Evolutionary conservation across 2,329 filamentous ascomycete species (phyloP), one percentile per base, ranked within the genome.

Genomic region (Xylariaceae sp.): DNA sequence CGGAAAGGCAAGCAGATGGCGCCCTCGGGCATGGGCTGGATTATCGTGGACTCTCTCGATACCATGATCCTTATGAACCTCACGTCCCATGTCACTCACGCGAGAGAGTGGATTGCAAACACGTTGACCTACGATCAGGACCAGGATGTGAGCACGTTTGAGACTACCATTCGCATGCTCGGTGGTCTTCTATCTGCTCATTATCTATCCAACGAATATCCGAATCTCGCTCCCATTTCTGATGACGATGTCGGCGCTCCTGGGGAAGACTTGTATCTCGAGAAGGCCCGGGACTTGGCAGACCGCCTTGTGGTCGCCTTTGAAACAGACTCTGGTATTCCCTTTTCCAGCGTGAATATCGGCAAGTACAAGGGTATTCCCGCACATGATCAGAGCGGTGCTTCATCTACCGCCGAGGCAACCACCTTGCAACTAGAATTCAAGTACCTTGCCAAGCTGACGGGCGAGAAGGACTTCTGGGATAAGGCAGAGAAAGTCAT

Each of bases 51-150:
- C 76, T 87, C 93, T 10, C 79, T 99, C 64, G 94, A 99, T 74
- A 99, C 94, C 0, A 84, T 97, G 81, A 99, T 99, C 78, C 80
- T 99, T 62, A 99, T 99, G 94, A 97, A 97, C 73, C 80, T 96
- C 65, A 97, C 93, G 11, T 88, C 86, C 37, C 87, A 92, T 62
- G 82, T 99, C 45, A 82, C 86, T 44, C 87, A 95, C 69, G 93
- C 94, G 34, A 83, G 93, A 58, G 84, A 96, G 71, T 99, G 94
- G 94, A 85, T 99, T 52, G 82, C 89, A 1, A 87, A 85, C 3
- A 86, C 86, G 6, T 76, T 97, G 63, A 87, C 86, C 9, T 97
- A 95, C 76, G 87, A 97, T 61, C 91, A 96, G 73, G 82, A 97
- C 69, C 92, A 97, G 73, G 91, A 97, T 72, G 93, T 99, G 58